Base-by-base conservation (phyloP, 2,329 filamentous ascomycete species). In the Graphilbum ipis-grandicollis region DNA sequence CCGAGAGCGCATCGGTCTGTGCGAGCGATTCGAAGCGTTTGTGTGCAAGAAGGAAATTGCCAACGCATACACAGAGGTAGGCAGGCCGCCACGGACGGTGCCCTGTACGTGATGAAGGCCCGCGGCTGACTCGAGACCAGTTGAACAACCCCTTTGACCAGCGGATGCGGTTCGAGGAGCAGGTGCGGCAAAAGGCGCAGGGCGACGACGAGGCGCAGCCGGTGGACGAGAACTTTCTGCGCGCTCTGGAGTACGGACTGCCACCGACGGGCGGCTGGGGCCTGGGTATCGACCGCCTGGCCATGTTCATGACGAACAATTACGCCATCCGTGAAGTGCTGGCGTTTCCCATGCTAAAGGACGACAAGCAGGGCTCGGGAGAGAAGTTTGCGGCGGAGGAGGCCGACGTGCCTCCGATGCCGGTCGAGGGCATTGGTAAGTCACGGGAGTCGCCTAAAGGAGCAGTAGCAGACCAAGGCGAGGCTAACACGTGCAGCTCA, bases 291-390 rank as follows among this genome's bases (percentile, higher is more conserved):
- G 86, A 96, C 63, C 77, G 88, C 42, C 34, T 47, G 35, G 41
- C 40, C 38, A 50, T 52, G 45, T 56, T 56, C 71, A 62, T 96
- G 57, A 93, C 88, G 34, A 75, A 96, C 60, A 82, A 93, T 62
- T 90, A 93, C 64, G 82, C 74, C 48, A 98, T 98, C 57, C 86
- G 90, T 60, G 90, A 98, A 60, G 88, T 96, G 3, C 62, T 96
- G 44, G 76, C 88, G 9, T 98, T 98, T 74, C 90, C 90, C 10
- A 88, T 94, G 63, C 93, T 98, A 83, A 93, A 93, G 73, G 81
- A 88, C 35, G 80, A 88, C 51, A 62, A 66, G 44, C 15, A 19
- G 6, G 40, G 56, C 42, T 57, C 58, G 45, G 62, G 63, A 53
- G 66, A 67, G 53, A 65, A 63, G 53, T 48, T 56, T 41, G 59